Evolutionary conservation across 169 alveolate genomes (phyloP), one percentile per base, ranked within the genome.

Genomic region (Blepharisma undulans): DNA sequence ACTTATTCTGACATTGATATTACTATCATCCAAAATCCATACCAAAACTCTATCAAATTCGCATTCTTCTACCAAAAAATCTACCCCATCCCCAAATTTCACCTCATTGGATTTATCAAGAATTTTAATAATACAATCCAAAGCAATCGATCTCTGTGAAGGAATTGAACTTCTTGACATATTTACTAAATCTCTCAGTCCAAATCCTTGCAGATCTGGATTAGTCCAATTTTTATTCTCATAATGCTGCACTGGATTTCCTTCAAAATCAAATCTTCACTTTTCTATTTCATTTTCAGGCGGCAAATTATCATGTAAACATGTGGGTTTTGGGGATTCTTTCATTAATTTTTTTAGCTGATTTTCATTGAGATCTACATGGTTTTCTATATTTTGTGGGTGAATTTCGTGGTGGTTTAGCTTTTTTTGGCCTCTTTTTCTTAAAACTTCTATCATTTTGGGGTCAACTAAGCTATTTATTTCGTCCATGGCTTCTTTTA

Each of bases 131-230:
- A 82, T 22, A 48, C 61, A 25, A 10, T 34, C 33, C 29, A 59
- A 21, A 7, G 89, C 89, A 21, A 59, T 22, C 6, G 48, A 21
- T 34, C 89, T 1, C 34, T 82, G 89, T 21, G 71, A n/a, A 22
- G 89, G 89, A 21, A 82, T 48, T 22, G 89, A 48, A 30, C 89
- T 82, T 82, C 89, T 22, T 5, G 60, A 19, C 72, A 82, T 33
- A 36, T 48, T 21, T 30, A 72, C 29, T 14, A 36, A 82, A 21
- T 82, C 89, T 82, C 74, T 21, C 14, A 82, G n/a, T 1, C 76
- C 27, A 59, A 82, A 82, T 22, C 89, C 89, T 22, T 22, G 27
- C 33, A 72, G 27, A 7, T 33, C 72, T 0, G 80, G 33, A 21
- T 30, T 30, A 32, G 33, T 29, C 89, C 89, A 82, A 30, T 30